These are phyloP conservation scores for Ophiorrhiza pumila DNA, from an alignment of 257 asterid species.

Conservation along the genomic window DNA sequence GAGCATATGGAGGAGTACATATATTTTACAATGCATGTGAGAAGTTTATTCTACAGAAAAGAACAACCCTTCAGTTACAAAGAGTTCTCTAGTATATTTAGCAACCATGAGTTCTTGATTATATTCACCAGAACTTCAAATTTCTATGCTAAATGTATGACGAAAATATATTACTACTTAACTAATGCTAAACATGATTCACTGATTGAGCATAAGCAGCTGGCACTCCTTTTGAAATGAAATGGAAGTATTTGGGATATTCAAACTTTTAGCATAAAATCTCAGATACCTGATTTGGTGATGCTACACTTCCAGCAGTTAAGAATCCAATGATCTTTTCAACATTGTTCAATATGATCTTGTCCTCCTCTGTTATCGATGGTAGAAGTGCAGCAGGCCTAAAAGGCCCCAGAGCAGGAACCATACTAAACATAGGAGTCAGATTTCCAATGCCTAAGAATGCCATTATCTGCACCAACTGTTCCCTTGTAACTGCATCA, in stretches of 20 bases:
- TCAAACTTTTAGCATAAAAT: not conserved
- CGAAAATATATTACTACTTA: no score
- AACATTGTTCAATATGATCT: constrained; percentile 77
- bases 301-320: constrained; percentile 59
- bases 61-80: not conserved
- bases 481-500: constrained; percentile 93
- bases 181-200: not conserved
- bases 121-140: not conserved
- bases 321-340: constrained; percentile 72
- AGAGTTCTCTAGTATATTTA: not conserved
- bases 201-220: not conserved
- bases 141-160: not conserved
- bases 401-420: constrained; percentile 79
- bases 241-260: not conserved
- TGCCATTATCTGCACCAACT: constrained; percentile 72
- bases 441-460: constrained; percentile 65
- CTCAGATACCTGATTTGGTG: constrained; percentile 60
- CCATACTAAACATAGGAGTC: constrained; percentile 73
- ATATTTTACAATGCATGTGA: not conserved
- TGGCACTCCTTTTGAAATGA: not conserved
- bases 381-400: constrained; percentile 90
- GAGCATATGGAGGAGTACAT: no score
- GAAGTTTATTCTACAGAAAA: not conserved
- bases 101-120: not conserved
- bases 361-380: constrained; percentile 81